phyloP scores from a whole-genome alignment of 2,329 filamentous ascomycete species.

The Botrytis medusae region DNA sequence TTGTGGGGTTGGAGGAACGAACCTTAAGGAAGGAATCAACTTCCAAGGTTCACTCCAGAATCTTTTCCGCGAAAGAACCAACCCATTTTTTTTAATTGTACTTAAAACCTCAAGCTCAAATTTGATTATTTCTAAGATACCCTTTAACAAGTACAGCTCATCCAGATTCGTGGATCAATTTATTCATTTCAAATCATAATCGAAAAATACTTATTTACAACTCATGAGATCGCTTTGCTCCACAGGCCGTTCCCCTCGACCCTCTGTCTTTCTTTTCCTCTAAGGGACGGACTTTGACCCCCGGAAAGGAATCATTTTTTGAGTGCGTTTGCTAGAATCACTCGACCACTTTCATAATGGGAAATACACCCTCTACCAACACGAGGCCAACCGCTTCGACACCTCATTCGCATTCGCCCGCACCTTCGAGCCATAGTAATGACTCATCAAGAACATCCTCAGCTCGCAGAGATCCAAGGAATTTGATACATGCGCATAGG shows the following conservation, averaged over 20 bases:
- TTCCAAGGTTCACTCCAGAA: slow-evolving; percentile 13
- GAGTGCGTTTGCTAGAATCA: slow-evolving; percentile 21
- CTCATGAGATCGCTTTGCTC: background rate
- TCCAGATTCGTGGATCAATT: background rate
- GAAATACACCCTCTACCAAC: slow-evolving; percentile 46
- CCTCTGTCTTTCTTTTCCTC: background rate
- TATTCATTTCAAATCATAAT: slow-evolving; percentile 3
- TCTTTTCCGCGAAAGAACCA: slow-evolving; percentile 13
- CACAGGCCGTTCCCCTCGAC: background rate
- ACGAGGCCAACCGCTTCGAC: slow-evolving; percentile 43
- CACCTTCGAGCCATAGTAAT: slow-evolving; percentile 37
- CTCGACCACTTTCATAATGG: slow-evolving; percentile 42
- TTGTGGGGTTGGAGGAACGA: slow-evolving; percentile 9
- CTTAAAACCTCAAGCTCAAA: background rate
- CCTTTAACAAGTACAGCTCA: background rate
- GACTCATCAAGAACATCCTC: slow-evolving; percentile 33
- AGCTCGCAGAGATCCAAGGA: slow-evolving; percentile 46
- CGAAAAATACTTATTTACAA: slow-evolving; percentile 4
- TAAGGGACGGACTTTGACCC: background rate
- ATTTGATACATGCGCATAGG: slow-evolving; percentile 55
- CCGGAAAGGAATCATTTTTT: background rate
- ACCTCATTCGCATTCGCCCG: slow-evolving; percentile 34
- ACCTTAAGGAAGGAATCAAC: slow-evolving; percentile 7
- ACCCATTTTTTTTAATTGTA: background rate
- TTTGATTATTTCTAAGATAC: slow-evolving; percentile 11